Base-by-base conservation (phyloP, 495 filamentous ascomycete genomes). In the Chaetomium fimeti region DNA sequence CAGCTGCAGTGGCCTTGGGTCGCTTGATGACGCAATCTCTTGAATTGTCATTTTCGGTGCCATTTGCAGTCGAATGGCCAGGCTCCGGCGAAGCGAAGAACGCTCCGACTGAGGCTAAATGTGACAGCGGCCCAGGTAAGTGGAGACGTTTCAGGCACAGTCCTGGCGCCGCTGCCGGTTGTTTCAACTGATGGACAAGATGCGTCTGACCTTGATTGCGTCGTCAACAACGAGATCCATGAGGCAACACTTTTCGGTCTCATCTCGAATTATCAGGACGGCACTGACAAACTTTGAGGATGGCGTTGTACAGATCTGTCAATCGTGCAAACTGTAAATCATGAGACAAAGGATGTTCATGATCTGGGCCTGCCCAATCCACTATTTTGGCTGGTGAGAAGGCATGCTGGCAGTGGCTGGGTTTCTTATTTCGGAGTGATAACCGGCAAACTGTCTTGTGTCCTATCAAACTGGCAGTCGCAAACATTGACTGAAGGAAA, bases 91-190 rank as follows among this genome's bases (percentile, higher is more conserved):
- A 29, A 25, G 36, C 36, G 38, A 48, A 55, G 24, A 47, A 49
- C 16, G 13, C 22, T 52, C 48, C 24, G 28, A 56, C 38, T 24
- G 51, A 55, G 61, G 52, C 61, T 57, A 57, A 63, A 57, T 57
- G 29, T 43, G 8, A 0, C 16, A 56, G 28, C 13, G 22, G 43
- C 42, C 27, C 42, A 43, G 62, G n/a, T 16, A 52, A 28, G 54
- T 52, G 62, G 62, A 45, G 62, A 1, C 36, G 62, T 64, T 64
- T 64, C 62, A 64, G 62, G 45, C n/a, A 51, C 47, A 32, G 51
- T 16, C 52, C 54, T 47, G 42, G 16, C 24, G 47, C 43, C 24
- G 54, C 11, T 15, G 45, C 22, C 61, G 38, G 43, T 40, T 64
- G 62, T 64, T 64, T 64, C 62, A 64, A 58, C 43, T 28, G 28